Base-by-base conservation (phyloP, 2,329 filamentous ascomycete genomes). In the Aureobasidium musti region DNA sequence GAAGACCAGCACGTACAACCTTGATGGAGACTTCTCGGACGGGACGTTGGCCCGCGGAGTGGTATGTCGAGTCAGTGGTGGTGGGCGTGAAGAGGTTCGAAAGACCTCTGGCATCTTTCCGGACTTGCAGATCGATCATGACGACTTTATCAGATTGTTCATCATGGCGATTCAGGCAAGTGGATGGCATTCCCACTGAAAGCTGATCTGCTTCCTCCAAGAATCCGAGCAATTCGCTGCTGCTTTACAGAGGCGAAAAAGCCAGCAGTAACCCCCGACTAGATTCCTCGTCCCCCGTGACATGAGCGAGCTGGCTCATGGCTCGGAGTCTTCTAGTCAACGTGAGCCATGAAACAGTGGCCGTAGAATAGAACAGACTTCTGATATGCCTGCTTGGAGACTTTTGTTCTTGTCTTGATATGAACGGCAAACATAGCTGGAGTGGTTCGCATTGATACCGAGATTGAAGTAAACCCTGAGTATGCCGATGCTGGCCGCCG, bases 361-460 rank as follows among this genome's bases (percentile, higher is more conserved):
- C 57, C 65, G 30, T 65, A 65, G 30, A 37, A 57, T 65, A 65
- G 30, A 37, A 57, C 0, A 45, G 28, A 49, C 35, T 45, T 8
- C 50, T 28, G 21, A 57, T 56, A 57, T 56, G 5, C 39, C 52
- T 23, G 50, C 52, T 17, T 41, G 14, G 2, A 65, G 30, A 7
- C 33, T 54, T 17, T 56, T 39, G 28, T 65, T 65, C n/a, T 65
- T 57, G 39, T 65, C 23, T n/a, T 35, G 4, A 23, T 53, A 54
- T 0, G 33, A 23, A 10, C 54, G 5, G 1, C 39, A 64, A n/a
- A 53, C 49, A 50, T 67, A 67, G 26, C 13, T 47, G 21, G 63
- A 67, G 33, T 70, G 68, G 30, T 70, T 66, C 69, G 73, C 75
- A 37, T 72, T 73, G 26, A 67, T 65, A 11, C 67, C 69, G 21